A percentile compares a stretch with the other conserved stretches of the same genome.
Evolutionary conservation across 1,284 basidiomycete species (phyloP).

Genomic region (Cystobasidium pallidum): DNA sequence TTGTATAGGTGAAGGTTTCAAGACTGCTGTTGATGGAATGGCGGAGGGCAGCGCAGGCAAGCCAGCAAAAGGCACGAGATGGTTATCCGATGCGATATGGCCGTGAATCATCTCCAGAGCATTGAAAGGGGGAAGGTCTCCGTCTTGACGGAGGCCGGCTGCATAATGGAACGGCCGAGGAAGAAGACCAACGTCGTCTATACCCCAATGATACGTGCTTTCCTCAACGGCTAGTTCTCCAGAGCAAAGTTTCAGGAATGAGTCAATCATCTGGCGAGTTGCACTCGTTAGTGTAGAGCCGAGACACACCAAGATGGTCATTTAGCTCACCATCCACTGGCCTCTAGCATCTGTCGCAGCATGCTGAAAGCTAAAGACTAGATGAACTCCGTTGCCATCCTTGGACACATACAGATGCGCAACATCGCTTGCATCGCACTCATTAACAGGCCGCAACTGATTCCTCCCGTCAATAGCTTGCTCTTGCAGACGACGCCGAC

Average conservation of each 20-base stretch:
- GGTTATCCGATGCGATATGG: not conserved
- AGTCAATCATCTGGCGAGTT: not conserved
- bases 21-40: not conserved
- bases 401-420: slow-evolving; percentile 5
- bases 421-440: not conserved
- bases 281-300: no score
- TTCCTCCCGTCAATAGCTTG: not conserved
- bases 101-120: not conserved
- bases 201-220: not conserved
- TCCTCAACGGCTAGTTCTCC: not conserved
- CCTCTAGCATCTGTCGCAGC: slow-evolving; percentile 21
- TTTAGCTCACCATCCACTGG: slow-evolving; percentile 23
- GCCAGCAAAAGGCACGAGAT: slow-evolving; percentile 1
- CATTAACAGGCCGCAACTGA: not conserved
- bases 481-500: not conserved
- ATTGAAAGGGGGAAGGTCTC: slow-evolving; percentile 10
- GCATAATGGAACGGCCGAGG: slow-evolving; percentile 15
- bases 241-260: slow-evolving; percentile 4
- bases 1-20: not conserved
- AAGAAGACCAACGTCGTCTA: not conserved
- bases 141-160: slow-evolving; percentile 10
- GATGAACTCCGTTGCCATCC: not conserved
- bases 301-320: no score
- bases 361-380: slow-evolving; percentile 15
- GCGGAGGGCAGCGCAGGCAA: not conserved